phyloP scores from a whole-genome alignment of 345 rosid species.

The Bruguiera sexangula region DNA sequence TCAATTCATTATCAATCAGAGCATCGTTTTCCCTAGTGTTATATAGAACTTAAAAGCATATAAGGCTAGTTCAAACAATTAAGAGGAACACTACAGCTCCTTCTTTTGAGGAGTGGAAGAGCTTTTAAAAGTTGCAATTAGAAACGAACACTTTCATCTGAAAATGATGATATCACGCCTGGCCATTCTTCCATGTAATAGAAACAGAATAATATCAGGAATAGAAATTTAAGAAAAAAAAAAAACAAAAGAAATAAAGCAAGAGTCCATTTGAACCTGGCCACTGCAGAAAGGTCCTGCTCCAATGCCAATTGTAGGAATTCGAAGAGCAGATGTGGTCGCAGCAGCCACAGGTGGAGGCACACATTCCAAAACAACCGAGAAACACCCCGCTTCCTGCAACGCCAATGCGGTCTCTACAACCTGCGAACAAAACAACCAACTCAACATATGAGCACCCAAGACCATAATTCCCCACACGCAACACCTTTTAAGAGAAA shows the following conservation, averaged over 20 bases:
- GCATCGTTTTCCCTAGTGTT: neutral
- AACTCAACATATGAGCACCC: conserved; percentile 1
- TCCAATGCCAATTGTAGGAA: conserved; percentile 96
- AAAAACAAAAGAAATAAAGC: neutral
- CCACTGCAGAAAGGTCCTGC: conserved; percentile 97
- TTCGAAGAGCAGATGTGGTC: conserved; percentile 69
- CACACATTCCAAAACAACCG: conserved; percentile 88
- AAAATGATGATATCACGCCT: too few species aligned
- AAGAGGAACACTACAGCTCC: too few species aligned
- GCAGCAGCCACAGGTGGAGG: conserved; percentile 94
- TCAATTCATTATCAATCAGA: neutral
- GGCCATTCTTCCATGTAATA: too few species aligned
- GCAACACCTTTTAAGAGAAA: neutral
- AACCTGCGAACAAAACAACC: conserved; percentile 45
- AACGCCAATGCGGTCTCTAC: conserved; percentile 91
- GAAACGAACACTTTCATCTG: too few species aligned
- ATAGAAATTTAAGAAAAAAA: too few species aligned
- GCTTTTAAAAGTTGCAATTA: too few species aligned
- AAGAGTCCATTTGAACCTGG: conserved; percentile 47
- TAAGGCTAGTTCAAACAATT: too few species aligned
- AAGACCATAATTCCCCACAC: neutral
- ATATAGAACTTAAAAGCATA: too few species aligned
- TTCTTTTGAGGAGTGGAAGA: too few species aligned
- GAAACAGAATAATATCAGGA: too few species aligned
- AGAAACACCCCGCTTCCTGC: conserved; percentile 91